Percentiles rank a stretch among this genome's conserved stretches.
These are phyloP conservation scores for Vanrija sp. DNA, from an alignment of 1,284 basidiomycete species.

Conservation along the genomic window DNA sequence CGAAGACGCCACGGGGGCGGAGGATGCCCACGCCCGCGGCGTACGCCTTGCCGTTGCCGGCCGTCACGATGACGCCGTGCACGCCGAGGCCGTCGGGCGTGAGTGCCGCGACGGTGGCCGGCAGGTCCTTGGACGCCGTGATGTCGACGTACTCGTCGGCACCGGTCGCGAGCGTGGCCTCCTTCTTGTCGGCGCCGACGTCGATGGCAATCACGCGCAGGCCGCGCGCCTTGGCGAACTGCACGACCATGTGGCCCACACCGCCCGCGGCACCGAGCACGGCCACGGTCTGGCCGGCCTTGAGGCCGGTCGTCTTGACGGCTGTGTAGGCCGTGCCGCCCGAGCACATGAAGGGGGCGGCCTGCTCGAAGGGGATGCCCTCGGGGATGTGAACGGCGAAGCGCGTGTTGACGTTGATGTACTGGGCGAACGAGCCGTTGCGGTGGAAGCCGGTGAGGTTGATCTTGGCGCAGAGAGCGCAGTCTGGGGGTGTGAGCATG, in stretches of 20 bases:
- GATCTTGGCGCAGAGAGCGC: conserved; percentile 15
- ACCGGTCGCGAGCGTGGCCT: conserved; percentile 7
- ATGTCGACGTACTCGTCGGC: conserved; percentile 14
- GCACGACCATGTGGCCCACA: conserved; percentile 20
- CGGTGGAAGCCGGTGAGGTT: too few relatives aligned
- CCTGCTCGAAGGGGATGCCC: conserved; percentile 13
- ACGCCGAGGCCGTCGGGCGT: conserved; percentile 13
- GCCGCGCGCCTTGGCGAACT: conserved; percentile 17
- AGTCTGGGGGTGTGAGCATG: not conserved
- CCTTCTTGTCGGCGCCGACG: conserved; percentile 13
- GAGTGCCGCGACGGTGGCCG: conserved; percentile 9
- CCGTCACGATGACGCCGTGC: conserved; percentile 17
- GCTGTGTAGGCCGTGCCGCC: conserved; percentile 22
- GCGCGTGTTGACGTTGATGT: conserved; percentile 7
- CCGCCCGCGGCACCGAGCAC: conserved; percentile 17
- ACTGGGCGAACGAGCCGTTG: conserved; percentile 7
- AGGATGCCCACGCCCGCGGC: conserved; percentile 7
- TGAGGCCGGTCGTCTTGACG: conserved; percentile 14
- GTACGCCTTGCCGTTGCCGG: conserved; percentile 20
- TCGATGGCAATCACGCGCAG: conserved; percentile 16
- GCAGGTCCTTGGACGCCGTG: conserved; percentile 5
- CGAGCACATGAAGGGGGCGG: conserved; percentile 19
- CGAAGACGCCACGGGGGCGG: conserved; percentile 8
- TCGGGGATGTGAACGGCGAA: conserved; percentile 18
- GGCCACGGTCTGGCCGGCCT: conserved; percentile 8